Conservation (phyloP, 768 basidiomycete species). For the Tremella yokohamensis region DNA sequence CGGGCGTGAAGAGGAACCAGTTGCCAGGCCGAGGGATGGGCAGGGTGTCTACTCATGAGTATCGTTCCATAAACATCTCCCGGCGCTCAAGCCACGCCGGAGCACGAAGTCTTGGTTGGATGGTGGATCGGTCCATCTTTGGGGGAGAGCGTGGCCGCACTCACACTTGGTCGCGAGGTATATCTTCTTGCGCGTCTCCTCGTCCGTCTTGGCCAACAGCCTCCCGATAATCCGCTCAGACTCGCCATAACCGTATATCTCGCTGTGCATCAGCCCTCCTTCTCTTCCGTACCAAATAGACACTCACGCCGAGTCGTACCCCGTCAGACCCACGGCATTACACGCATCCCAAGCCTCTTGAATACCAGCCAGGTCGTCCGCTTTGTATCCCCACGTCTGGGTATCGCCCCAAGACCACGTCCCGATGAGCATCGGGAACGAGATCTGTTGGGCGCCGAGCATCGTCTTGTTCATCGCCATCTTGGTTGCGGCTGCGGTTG, state of each 20-base stretch:
- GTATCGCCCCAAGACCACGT: constrained; percentile 45
- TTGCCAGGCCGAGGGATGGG: constrained; percentile 36
- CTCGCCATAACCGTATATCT: constrained; percentile 45
- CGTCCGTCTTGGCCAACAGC: constrained; percentile 36
- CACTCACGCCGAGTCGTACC: constrained; percentile 48
- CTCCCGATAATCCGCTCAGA: constrained; percentile 45
- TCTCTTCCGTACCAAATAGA: background rate
- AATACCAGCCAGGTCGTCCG: constrained; percentile 31
- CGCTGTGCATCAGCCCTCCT: constrained; percentile 17
- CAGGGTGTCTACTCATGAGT: constrained; percentile 18
- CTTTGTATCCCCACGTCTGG: constrained; percentile 29
- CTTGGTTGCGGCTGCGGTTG: background rate
- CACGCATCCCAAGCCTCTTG: constrained; percentile 40
- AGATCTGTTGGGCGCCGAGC: background rate
- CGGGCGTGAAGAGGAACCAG: constrained; percentile 42
- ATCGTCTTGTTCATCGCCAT: background rate
- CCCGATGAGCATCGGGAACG: constrained; percentile 15
- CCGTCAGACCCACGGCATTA: constrained; percentile 39
- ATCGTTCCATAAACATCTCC: background rate
- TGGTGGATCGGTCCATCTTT: too few species aligned
- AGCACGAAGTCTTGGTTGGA: too few species aligned
- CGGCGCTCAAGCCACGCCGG: too few species aligned
- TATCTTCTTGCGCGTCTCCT: constrained; percentile 36
- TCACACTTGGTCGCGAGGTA: constrained; percentile 49
- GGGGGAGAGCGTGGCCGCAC: too few species aligned